These are phyloP conservation scores for Mycena galericulata DNA, from an alignment of 768 basidiomycete genomes.

Conservation along the genomic window DNA sequence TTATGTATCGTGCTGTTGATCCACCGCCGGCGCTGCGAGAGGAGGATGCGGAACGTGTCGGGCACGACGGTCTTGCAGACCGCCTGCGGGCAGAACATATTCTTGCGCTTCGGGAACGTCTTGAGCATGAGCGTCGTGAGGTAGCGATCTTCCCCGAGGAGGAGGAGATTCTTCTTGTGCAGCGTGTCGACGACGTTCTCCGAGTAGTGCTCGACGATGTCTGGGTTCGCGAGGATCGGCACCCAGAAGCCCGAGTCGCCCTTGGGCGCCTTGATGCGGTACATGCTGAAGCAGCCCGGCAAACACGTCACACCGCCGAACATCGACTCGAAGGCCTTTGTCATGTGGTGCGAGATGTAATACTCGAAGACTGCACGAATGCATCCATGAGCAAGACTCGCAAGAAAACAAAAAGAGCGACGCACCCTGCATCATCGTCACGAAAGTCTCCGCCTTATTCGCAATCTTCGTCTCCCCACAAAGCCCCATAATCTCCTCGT, in stretches of 20 bases:
- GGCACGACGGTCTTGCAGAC: slow-evolving; percentile 99
- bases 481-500: slow-evolving; percentile 98
- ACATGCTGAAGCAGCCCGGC: slow-evolving; percentile 99
- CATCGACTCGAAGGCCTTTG: slow-evolving; percentile 99
- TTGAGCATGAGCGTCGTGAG: slow-evolving; percentile 97
- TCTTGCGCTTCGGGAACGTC: slow-evolving; percentile 99
- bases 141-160: slow-evolving; percentile 99
- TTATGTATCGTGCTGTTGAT: slow-evolving; percentile 99
- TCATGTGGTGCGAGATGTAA: slow-evolving; percentile 99
- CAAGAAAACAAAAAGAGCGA: slow-evolving; percentile 1
- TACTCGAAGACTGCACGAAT: slow-evolving; percentile 90
- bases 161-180: slow-evolving; percentile 98
- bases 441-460: slow-evolving; percentile 98
- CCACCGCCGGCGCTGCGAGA: slow-evolving; percentile 98
- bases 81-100: slow-evolving; percentile 98
- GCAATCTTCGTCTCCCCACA: slow-evolving; percentile 99
- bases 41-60: slow-evolving; percentile 92
- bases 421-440: slow-evolving; percentile 99
- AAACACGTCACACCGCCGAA: slow-evolving; percentile 99
- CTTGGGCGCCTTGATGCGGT: slow-evolving; percentile 99
- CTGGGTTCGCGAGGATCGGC: slow-evolving; percentile 97
- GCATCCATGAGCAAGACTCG: slow-evolving; percentile 22
- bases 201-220: slow-evolving; percentile 98
- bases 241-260: slow-evolving; percentile 97
- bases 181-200: slow-evolving; percentile 99